Base-by-base conservation (phyloP, 202 grass and related monocot species). In the Carex sylvatica region DNA sequence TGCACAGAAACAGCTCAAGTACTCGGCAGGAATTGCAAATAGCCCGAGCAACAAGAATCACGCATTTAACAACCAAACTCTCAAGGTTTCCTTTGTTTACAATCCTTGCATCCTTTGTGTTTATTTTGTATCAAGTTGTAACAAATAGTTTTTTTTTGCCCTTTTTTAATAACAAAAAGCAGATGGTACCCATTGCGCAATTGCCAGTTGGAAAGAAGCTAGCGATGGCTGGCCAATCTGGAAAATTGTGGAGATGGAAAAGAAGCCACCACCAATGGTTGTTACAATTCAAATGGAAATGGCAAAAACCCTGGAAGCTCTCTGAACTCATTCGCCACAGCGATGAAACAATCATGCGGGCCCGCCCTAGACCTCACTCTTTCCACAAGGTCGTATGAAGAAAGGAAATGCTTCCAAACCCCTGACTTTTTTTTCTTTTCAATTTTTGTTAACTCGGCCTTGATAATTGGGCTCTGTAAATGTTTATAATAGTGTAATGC, bases 191-290 rank as follows among this genome's bases (percentile, higher is more conserved):
- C 19, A 96, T 99, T 47, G 76, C 84, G 28, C 93, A 93, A 83
- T 79, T 92, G 33, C 79, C 93, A 65, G 53, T 58, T 12, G 88
- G 89, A 54, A 96, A 92, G 89, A 99, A 92, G 86, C 33, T 89
- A 46, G 90, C 88, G 4, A 82, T 96, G 86, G 66, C 85, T 26
- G 91, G 91, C 19, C 88, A 96, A 87, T 92, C 93, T 61, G 97
- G 97, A 71, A 99, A 93, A 61, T 88, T 99, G 18, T 99, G 97
- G 97, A 89, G 97, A 90, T 99, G 93, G 97, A 99, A 99, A 91
- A 93, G 97, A 81, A 99, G 93, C 74, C 97, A 99, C 68, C 97
- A 93, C 73, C 97, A 99, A 78, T 99, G 97, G 97, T 80, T 99
- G 67, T 65, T 99, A 40, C 97, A 99, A 80, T 99, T 99, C 85